Percentiles rank a stretch among this genome's conserved stretches.
Conservation (phyloP, 2,329 filamentous ascomycete species). For the Cladosporium sp. region DNA sequence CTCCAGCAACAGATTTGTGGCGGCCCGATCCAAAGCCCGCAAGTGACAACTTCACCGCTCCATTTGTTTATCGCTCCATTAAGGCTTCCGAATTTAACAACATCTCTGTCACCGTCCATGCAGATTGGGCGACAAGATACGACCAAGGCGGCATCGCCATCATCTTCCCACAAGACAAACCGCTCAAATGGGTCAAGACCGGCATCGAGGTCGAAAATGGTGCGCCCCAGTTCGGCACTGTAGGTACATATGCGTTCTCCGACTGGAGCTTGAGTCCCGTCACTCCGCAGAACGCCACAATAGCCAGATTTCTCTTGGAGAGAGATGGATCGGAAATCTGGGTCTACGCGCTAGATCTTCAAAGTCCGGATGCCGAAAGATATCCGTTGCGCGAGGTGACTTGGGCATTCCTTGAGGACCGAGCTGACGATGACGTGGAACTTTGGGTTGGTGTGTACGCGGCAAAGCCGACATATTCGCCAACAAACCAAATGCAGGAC, state of each 20-base stretch:
- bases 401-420: constrained; percentile 64
- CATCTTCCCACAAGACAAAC: constrained; percentile 26
- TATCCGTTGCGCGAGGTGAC: constrained; percentile 70
- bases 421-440: constrained; percentile 54
- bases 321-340: constrained; percentile 61
- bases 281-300: constrained; percentile 25
- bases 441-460: constrained; percentile 62
- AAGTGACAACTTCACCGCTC: constrained; percentile 53
- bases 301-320: constrained; percentile 24
- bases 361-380: constrained; percentile 38
- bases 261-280: constrained; percentile 72
- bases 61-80: constrained; percentile 28
- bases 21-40: constrained; percentile 56
- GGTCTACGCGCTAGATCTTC: constrained; percentile 56
- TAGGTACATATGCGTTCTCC: constrained; percentile 69
- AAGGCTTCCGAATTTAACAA: constrained; percentile 55
- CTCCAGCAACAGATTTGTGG: constrained; percentile 71
- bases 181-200: constrained; percentile 67
- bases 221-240: constrained; percentile 65
- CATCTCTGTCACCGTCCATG: constrained; percentile 62
- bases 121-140: constrained; percentile 61
- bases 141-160: constrained; percentile 66
- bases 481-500: constrained; percentile 40
- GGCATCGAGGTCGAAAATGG: constrained; percentile 72
- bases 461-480: constrained; percentile 58